Evolutionary conservation across 805 yeast genomes (phyloP).

Genomic region (Schizosaccharomyces osmophilus): DNA sequence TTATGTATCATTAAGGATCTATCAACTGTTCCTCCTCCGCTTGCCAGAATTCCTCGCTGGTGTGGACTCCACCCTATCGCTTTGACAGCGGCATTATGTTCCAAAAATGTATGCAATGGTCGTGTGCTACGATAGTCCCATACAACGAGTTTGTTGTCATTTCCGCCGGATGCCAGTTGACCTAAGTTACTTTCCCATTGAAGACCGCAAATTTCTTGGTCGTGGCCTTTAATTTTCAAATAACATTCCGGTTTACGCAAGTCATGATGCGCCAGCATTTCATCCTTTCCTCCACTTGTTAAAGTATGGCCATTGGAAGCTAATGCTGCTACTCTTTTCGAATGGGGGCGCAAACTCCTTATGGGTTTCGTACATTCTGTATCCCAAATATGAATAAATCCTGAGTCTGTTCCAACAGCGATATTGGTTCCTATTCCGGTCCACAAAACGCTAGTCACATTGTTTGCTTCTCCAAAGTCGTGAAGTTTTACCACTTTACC

Average conservation of each 20-base stretch:
- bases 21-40: constrained; percentile 95
- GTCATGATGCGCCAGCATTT: constrained; percentile 67
- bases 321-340: constrained; percentile 46
- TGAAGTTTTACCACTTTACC: constrained; percentile 67
- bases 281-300: constrained; percentile 69
- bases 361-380: constrained; percentile 59
- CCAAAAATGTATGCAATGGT: constrained; percentile 52
- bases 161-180: constrained; percentile 84
- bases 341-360: constrained; percentile 81
- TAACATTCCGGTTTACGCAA: constrained; percentile 70
- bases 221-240: constrained; percentile 49
- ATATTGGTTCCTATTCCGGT: constrained; percentile 82
- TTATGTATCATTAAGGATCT: constrained; percentile 81
- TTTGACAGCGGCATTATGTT: constrained; percentile 86
- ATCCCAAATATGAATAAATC: constrained; percentile 87
- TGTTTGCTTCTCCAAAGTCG: constrained; percentile 42
- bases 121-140: constrained; percentile 57
- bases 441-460: constrained; percentile 72
- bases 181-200: constrained; percentile 83
- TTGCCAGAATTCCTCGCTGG: constrained; percentile 73
- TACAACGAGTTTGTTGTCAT: constrained; percentile 63
- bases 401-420: constrained; percentile 74
- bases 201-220: constrained; percentile 89
- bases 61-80: constrained; percentile 97
- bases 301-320: constrained; percentile 87